These are phyloP conservation scores for Penicillium frequentans DNA, from an alignment of 2,329 filamentous ascomycete genomes.

Conservation along the genomic window DNA sequence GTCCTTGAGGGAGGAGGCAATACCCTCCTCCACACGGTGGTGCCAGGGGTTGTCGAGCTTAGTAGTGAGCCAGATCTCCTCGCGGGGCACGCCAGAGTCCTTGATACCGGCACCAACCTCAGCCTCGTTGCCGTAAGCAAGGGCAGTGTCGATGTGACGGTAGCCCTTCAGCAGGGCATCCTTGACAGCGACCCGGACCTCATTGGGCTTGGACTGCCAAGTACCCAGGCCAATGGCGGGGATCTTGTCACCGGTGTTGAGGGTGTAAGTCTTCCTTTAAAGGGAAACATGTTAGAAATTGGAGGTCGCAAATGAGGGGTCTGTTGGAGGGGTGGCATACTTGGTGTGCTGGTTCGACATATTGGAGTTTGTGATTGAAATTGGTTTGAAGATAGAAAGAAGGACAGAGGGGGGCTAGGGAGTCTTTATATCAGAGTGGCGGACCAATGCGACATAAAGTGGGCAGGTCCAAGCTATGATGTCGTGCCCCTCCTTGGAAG, in stretches of 20 bases:
- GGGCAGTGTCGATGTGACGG: conserved; percentile 55
- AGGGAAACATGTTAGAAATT: neutral
- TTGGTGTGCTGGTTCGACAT: conserved; percentile 27
- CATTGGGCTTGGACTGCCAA: conserved; percentile 56
- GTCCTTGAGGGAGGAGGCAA: conserved; percentile 62
- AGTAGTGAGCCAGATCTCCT: conserved; percentile 68
- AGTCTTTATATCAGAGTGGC: conserved; percentile 11
- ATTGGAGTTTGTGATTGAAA: conserved; percentile 4
- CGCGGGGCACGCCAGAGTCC: conserved; percentile 65
- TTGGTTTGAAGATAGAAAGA: neutral
- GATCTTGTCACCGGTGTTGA: conserved; percentile 52
- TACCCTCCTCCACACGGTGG: conserved; percentile 61
- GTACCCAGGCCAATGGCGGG: conserved; percentile 55
- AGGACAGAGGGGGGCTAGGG: neutral
- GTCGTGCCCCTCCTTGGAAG: conserved; percentile 10
- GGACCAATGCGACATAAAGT: conserved; percentile 8
- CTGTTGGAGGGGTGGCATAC: conserved; percentile 3
- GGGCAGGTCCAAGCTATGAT: conserved; percentile 27
- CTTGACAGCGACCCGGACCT: conserved; percentile 51
- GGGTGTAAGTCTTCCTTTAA: conserved; percentile 41
- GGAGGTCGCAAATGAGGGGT: neutral
- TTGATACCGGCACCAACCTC: conserved; percentile 67
- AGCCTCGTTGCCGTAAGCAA: conserved; percentile 63
- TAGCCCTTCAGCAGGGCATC: conserved; percentile 53
- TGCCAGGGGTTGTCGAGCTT: conserved; percentile 69